phyloP scores from a whole-genome alignment of 106 monocot genomes.

The Allium cepa region DNA sequence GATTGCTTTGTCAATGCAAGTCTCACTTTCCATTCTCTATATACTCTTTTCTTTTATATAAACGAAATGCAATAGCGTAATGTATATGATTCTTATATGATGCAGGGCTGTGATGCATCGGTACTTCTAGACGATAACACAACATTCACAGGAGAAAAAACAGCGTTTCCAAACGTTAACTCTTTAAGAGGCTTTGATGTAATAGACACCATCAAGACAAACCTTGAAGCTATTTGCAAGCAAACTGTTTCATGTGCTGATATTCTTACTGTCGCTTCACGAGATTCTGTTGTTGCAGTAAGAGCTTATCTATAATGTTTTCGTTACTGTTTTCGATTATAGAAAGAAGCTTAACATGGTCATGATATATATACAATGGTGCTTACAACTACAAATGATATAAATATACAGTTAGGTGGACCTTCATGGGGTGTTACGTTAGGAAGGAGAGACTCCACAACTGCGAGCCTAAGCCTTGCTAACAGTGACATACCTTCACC shows the following conservation, averaged over 20 bases:
- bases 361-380: background rate
- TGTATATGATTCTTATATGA: no score
- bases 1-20: slow-evolving; percentile 65
- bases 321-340: background rate
- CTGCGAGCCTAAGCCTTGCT: slow-evolving; percentile 9
- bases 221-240: background rate
- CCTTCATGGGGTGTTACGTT: slow-evolving; percentile 13
- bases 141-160: slow-evolving; percentile 25
- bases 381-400: background rate
- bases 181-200: slow-evolving; percentile 48
- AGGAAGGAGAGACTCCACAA: slow-evolving; percentile 23
- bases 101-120: slow-evolving; percentile 31
- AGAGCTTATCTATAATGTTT: background rate
- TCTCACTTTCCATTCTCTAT: background rate
- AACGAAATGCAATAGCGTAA: no score
- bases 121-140: slow-evolving; percentile 23
- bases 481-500: slow-evolving; percentile 17
- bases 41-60: no score
- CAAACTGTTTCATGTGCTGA: slow-evolving; percentile 50
- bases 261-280: slow-evolving; percentile 45
- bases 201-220: slow-evolving; percentile 34
- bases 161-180: slow-evolving; percentile 23
- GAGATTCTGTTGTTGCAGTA: slow-evolving; percentile 38
- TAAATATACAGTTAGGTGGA: slow-evolving; percentile 23
- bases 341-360: background rate